Evolutionary conservation across 2,329 filamentous ascomycete genomes (phyloP).

Genomic region (Fusarium musae): DNA sequence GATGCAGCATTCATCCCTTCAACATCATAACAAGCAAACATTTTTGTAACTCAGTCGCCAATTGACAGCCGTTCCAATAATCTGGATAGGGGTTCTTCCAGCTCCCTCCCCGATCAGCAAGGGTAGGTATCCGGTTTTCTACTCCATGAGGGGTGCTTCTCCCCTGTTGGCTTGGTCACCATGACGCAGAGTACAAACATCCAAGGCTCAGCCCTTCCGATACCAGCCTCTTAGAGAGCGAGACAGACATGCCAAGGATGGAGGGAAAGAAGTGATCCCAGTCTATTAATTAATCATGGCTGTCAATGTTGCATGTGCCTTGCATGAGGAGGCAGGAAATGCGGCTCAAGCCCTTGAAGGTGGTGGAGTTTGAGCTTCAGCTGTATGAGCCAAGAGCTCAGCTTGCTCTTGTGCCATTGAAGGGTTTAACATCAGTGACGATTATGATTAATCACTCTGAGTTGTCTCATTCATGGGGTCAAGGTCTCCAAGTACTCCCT

Average conservation of each 20-base stretch:
- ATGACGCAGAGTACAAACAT: slow-evolving; percentile 16
- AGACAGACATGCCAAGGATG: slow-evolving; percentile 7
- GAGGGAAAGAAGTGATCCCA: neutral
- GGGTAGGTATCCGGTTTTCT: neutral
- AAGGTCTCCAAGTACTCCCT: neutral
- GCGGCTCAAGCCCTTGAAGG: slow-evolving; percentile 20
- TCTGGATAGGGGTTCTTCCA: neutral
- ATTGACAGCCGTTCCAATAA: slow-evolving; percentile 14
- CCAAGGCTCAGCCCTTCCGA: neutral
- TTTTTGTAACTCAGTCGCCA: neutral
- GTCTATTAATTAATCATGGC: neutral
- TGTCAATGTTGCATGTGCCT: slow-evolving; percentile 23
- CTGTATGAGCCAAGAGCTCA: slow-evolving; percentile 7
- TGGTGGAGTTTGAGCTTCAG: slow-evolving; percentile 7
- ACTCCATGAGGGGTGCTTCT: neutral
- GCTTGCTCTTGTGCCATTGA: neutral
- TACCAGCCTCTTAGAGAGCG: slow-evolving; percentile 22
- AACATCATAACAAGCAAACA: neutral
- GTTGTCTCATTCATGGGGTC: too few species aligned
- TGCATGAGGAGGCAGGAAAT: slow-evolving; percentile 27
- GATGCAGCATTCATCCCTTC: neutral
- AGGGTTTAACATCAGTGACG: too few species aligned
- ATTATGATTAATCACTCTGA: neutral
- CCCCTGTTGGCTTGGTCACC: neutral
- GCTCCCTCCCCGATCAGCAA: neutral